Base-by-base conservation (phyloP, 257 asterid genomes). In the Thymus mandschuricus region DNA sequence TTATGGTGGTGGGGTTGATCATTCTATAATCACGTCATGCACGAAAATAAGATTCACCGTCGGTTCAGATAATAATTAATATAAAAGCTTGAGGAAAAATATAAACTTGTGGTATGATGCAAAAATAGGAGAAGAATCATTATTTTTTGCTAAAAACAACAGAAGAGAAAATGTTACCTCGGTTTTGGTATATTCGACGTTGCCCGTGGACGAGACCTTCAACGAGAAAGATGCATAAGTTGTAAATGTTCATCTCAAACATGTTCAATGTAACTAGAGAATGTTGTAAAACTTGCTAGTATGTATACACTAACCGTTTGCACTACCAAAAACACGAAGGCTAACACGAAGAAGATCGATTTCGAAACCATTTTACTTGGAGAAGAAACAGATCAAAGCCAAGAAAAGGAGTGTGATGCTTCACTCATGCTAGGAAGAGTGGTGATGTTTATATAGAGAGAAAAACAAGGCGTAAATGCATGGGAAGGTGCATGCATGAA, bases 131-230 rank as follows among this genome's bases (percentile, higher is more conserved):
- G 67, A 62, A 15, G 51, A 40, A 62, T 21, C 28, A 40, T 27
- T 15, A 8, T 38, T 38, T 60, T 60, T 41, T 34, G 45, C 33
- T 27, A 9, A 52, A 46, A 60, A 57, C 46, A 58, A 2, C 3
- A 10, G 11, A 11, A 44, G 21, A 28, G 35, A 27, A 63, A 57
- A 49, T 29, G 29, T 43, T 5, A 77, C 81, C 81, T 77, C 67
- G 38, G 48, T 67, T 43, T 52, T 62, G 2, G 43, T 60, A 40
- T 50, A 27, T 13, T 72, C 64, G 1, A 66, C 34, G 6, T 44
- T 72, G 34, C 40, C 70, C 0, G 48, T 12, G 12, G 78, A 74
- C n/a, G 78, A 74, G 48, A 50, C 80, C 85, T 77, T 21, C 76
- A 69, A 57, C 10, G 7, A 44, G 58, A 71, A 75, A n/a, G 58